Conservation (phyloP, 495 filamentous ascomycete species). For the Aspergillus bertholletiae region DNA sequence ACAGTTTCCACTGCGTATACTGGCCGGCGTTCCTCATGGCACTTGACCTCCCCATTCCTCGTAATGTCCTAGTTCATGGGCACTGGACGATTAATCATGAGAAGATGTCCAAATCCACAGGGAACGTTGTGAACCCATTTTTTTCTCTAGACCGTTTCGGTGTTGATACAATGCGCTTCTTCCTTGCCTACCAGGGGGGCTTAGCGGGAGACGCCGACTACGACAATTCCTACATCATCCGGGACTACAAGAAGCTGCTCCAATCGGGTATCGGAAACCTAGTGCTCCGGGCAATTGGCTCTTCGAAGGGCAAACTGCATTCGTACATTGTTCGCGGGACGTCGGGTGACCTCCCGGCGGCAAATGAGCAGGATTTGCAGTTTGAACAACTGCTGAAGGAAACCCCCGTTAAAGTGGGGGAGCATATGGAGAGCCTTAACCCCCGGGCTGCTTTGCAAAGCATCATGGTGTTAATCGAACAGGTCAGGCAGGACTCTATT, state of each 20-base stretch:
- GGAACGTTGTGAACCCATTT: conserved; percentile 94
- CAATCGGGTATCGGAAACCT: conserved; percentile 77
- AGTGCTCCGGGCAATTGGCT: conserved; percentile 60
- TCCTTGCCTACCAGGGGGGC: conserved; percentile 73
- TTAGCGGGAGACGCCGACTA: conserved; percentile 78
- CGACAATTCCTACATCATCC: conserved; percentile 69
- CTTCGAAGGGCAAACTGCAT: conserved; percentile 62
- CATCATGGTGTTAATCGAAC: conserved; percentile 60
- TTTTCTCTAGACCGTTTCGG: conserved; percentile 88
- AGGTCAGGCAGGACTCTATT: conserved; percentile 33
- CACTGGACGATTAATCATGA: conserved; percentile 88
- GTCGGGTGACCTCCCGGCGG: conserved; percentile 25
- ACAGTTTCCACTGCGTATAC: conserved; percentile 88
- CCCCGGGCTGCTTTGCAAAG: conserved; percentile 60
- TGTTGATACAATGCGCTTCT: conserved; percentile 83
- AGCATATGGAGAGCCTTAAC: conserved; percentile 62
- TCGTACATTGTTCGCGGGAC: conserved; percentile 46
- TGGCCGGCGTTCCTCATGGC: conserved; percentile 97
- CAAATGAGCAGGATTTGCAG: conserved; percentile 24
- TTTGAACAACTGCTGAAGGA: conserved; percentile 32
- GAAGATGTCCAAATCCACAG: conserved; percentile 95
- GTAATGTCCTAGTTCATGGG: conserved; percentile 78
- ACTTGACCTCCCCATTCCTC: conserved; percentile 76
- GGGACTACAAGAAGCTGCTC: conserved; percentile 73
- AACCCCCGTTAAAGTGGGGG: conserved; percentile 38